phyloP scores from a whole-genome alignment of 108 stramenopile genomes.

The Fragilaria crotonensis region DNA sequence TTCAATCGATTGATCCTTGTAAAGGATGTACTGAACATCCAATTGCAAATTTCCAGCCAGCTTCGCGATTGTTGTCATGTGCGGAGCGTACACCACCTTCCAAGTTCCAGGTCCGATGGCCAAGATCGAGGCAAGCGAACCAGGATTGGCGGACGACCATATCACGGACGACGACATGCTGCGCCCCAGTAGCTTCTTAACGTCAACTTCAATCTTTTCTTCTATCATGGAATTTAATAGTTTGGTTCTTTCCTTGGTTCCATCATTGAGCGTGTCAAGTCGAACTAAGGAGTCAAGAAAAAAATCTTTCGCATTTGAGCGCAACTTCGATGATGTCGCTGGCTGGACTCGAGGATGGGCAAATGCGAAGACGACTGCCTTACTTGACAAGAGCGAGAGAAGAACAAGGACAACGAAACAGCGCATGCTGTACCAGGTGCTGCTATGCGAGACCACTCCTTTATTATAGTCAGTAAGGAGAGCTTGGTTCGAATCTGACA shows the following conservation, averaged over 20 bases:
- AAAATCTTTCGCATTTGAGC: no score
- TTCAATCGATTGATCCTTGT: constrained; percentile 40
- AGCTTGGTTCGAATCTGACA: no score
- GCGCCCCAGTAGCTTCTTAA: neutral
- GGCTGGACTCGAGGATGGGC: no score
- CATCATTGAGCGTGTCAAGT: constrained; percentile 31
- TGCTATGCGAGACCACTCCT: no score
- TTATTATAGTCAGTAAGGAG: no score
- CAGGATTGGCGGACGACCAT: constrained; percentile 23
- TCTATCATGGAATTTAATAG: constrained; percentile 29
- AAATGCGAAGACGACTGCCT: no score
- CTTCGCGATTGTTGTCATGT: constrained; percentile 49
- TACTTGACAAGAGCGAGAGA: no score
- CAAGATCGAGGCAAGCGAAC: constrained; percentile 32
- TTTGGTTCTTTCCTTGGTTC: constrained; percentile 21
- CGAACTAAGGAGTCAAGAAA: no score
- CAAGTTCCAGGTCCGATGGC: constrained; percentile 52
- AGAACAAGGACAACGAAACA: no score
- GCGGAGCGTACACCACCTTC: constrained; percentile 63
- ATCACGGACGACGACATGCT: neutral
- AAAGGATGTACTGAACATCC: constrained; percentile 38
- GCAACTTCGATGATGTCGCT: no score
- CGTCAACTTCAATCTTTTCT: constrained; percentile 10
- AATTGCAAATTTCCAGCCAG: constrained; percentile 18
- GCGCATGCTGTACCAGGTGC: no score